Evolutionary conservation across 73 alveolate genomes (phyloP), one percentile per base, ranked within the genome.

Genomic region (Symbiodinium pilosum): DNA sequence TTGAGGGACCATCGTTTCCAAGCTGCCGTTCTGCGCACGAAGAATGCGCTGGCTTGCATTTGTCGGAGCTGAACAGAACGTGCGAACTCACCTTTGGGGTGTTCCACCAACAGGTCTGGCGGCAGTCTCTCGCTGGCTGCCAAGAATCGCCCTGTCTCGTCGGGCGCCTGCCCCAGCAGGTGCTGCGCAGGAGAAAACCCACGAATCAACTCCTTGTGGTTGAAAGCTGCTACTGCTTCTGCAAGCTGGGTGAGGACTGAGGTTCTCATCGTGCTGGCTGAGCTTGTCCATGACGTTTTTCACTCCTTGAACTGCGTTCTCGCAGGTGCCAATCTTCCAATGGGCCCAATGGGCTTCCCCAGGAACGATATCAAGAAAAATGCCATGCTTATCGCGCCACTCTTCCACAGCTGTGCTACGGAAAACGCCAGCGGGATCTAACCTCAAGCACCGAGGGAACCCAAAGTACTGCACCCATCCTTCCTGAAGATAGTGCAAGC

Each of bases 121-220:
- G 12, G 68, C 4, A 16, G 28, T 2, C 21, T 16, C 1, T 24
- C 68, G 4, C 68, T 51, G 68, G 68, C 44, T 0, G 86, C 24
- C 1, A 75, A n/a, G 86, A 75, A 75, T 9, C 86, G 42, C 30
- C 86, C 86, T 11, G 86, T 75, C 86, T 75, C 86, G 34, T 75
- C 86, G n/a, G 83, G 83, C n/a, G 83, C 83, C 5, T 28, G 5
- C 5, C 83, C 83, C n/a, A 68, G 83, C 9, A 75, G 26, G 44
- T 75, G 86, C 6, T 75, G 86, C 1, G 86, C 86, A 0, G 86
- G 86, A 0, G 86, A 75, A 75, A 5, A 75, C 28, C 86, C 86
- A 1, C 86, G 86, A 0, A 75, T 32, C 20, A 75, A 0, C 20
- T 75, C 86, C 8, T 44, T 9, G 51, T 75, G 86, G 44, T 75